Evolutionary conservation across 495 filamentous ascomycete species (phyloP).

Genomic region (Lasiosphaeriaceae sp.): DNA sequence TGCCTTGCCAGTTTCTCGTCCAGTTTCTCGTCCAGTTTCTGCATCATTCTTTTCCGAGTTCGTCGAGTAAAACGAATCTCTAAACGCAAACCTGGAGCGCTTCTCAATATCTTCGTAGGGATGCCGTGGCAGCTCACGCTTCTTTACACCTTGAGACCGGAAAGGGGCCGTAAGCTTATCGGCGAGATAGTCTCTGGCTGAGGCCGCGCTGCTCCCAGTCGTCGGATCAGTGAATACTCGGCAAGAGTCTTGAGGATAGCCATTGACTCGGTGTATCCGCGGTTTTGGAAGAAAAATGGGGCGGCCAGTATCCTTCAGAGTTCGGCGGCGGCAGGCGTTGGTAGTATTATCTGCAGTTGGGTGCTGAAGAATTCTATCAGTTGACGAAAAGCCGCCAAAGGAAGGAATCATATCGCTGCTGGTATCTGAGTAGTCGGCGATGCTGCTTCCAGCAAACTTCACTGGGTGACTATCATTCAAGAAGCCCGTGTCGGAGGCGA

Average conservation of each 20-base stretch:
- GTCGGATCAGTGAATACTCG: constrained; percentile 16
- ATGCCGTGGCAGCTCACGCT: constrained; percentile 1
- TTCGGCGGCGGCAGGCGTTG: constrained; percentile 12
- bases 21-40: not conserved
- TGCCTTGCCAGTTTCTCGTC: not conserved
- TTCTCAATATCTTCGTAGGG: constrained; percentile 4
- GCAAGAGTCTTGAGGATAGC: constrained; percentile 24
- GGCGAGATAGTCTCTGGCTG: constrained; percentile 13
- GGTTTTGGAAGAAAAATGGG: constrained; percentile 25
- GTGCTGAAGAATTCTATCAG: constrained; percentile 25
- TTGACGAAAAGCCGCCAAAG: constrained; percentile 16
- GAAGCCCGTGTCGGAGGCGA: constrained; percentile 9
- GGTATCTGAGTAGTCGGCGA: constrained; percentile 35
- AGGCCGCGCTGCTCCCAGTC: constrained; percentile 7
- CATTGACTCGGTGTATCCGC: constrained; percentile 22
- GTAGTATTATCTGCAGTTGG: constrained; percentile 1
- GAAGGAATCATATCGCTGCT: constrained; percentile 6
- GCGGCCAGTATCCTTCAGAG: constrained; percentile 22
- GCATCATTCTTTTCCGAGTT: not conserved
- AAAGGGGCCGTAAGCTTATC: constrained; percentile 26
- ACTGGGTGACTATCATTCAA: not conserved
- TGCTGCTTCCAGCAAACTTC: constrained; percentile 34
- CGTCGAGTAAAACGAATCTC: constrained; percentile 9
- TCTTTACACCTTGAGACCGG: constrained; percentile 9
- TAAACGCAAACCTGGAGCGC: constrained; percentile 1